A percentile compares a stretch with the other conserved stretches of the same genome.
Conservation (phyloP, 2,329 filamentous ascomycete genomes). For the Talaromyces sp. region DNA sequence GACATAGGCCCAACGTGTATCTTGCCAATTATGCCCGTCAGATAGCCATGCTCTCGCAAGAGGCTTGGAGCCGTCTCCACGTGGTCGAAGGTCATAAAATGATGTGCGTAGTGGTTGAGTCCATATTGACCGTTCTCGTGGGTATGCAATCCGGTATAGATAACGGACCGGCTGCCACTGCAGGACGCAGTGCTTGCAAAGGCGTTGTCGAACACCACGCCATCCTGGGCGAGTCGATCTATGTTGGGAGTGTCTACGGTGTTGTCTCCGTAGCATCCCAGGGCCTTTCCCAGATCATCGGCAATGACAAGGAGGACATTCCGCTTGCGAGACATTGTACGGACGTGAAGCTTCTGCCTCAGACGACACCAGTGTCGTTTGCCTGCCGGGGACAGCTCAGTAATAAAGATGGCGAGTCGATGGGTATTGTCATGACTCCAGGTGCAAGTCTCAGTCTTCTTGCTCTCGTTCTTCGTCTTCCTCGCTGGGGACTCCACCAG, state of each 20-base stretch:
- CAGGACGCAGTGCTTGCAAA: slow-evolving; percentile 36
- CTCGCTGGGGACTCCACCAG: not conserved
- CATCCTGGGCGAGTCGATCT: slow-evolving; percentile 34
- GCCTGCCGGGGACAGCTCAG: not conserved
- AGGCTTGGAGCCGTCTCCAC: slow-evolving; percentile 38
- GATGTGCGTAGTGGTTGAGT: slow-evolving; percentile 30
- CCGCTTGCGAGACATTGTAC: not conserved
- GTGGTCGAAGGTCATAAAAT: slow-evolving; percentile 42
- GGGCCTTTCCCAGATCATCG: slow-evolving; percentile 37
- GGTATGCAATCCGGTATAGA: slow-evolving; percentile 47
- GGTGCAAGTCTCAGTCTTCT: not conserved
- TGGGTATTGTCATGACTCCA: not conserved
- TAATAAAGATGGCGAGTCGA: not conserved
- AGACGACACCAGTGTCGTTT: not conserved
- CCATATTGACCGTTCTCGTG: slow-evolving; percentile 45
- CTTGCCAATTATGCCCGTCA: slow-evolving; percentile 46
- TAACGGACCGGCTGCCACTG: slow-evolving; percentile 42
- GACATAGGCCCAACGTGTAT: slow-evolving; percentile 41
- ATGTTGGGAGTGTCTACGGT: slow-evolving; percentile 34
- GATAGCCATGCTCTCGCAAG: slow-evolving; percentile 37
- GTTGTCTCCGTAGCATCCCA: slow-evolving; percentile 28
- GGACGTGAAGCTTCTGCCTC: not conserved
- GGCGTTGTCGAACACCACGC: slow-evolving; percentile 28
- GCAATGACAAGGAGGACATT: slow-evolving; percentile 39
- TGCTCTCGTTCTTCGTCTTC: not conserved